Conservation (phyloP, 2,329 filamentous ascomycete species). For the Leptographium procerum region DNA sequence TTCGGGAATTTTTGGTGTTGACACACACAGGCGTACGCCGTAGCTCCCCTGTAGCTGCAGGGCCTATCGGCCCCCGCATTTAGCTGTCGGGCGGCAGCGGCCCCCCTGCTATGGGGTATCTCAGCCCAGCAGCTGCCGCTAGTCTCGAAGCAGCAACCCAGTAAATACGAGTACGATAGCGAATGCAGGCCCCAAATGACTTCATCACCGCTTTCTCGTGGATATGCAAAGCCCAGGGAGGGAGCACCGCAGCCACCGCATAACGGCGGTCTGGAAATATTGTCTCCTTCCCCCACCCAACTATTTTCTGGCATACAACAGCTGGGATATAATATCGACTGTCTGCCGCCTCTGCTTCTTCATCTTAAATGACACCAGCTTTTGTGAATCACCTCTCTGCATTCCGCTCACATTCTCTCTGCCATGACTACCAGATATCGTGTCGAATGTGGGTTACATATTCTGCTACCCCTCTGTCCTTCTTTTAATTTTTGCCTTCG, state of each 20-base stretch:
- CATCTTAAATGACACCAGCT: too few relatives aligned
- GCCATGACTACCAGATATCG: slow-evolving; percentile 53
- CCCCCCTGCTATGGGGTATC: too few relatives aligned
- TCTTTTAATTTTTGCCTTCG: background rate
- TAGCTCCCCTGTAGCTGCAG: background rate
- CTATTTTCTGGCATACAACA: background rate
- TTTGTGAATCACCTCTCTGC: too few relatives aligned
- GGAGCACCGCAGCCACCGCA: background rate
- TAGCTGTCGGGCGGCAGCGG: background rate
- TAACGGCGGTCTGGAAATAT: background rate
- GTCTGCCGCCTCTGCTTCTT: background rate
- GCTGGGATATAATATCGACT: background rate
- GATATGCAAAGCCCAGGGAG: background rate
- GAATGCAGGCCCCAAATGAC: background rate
- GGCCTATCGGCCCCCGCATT: too few relatives aligned
- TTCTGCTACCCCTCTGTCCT: background rate
- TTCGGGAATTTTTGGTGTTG: too few relatives aligned
- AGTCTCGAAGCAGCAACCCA: slow-evolving; percentile 2
- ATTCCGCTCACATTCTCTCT: too few relatives aligned
- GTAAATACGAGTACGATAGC: background rate
- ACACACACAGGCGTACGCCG: too few relatives aligned
- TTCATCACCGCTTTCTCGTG: background rate
- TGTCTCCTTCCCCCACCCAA: background rate
- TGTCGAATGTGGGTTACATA: slow-evolving; percentile 67
- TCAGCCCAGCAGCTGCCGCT: background rate